Evolutionary conservation across 768 basidiomycete genomes (phyloP), one percentile per base, ranked within the genome.

Genomic region (Tylopilus felleus): DNA sequence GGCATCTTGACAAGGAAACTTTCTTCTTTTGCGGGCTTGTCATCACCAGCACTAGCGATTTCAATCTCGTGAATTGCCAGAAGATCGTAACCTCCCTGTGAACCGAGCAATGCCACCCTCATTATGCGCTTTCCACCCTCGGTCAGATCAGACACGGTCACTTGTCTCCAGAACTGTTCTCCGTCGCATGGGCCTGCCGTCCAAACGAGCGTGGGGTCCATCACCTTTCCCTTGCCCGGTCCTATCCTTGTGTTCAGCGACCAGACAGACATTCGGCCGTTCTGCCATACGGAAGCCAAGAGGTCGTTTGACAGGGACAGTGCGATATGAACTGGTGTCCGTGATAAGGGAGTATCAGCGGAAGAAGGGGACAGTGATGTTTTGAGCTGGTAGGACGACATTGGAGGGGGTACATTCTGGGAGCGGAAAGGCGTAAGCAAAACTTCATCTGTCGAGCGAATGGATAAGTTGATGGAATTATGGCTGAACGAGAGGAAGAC

Each of bases 331-430:
- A 85, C 66, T 0, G 94, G 91, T 59, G 69, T n/a, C 64, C 59
- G 42, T 39, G 57, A 47, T 33, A 58, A 56, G 33, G 55, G 19
- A 25, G 16, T 8, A 36, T 44, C 35, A 1, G 10, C 4, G 2
- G 44, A 33, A 47, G 55, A 17, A 52, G 51, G 12, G 25, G 59
- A 43, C 10, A 56, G 39, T 13, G 65, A 45, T 49, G 70, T 19
- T 66, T 71, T 43, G 47, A 83, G 71, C 38, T 71, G 71, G 60
- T 79, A 76, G 1, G 92, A 86, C 1, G 86, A 90, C 93, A 97
- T 95, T 0, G 97, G 97, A n/a, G 97, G 97, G n/a, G 96, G 97
- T 5, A 96, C 81, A 65, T 97, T 98, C 72, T 96, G 91, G 1
- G 83, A 81, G 38, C 94, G 82, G 79, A 98, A 98, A 16, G 97